Base-by-base conservation (phyloP, 2,329 filamentous ascomycete species). In the Phaeoacremonium minimum region DNA sequence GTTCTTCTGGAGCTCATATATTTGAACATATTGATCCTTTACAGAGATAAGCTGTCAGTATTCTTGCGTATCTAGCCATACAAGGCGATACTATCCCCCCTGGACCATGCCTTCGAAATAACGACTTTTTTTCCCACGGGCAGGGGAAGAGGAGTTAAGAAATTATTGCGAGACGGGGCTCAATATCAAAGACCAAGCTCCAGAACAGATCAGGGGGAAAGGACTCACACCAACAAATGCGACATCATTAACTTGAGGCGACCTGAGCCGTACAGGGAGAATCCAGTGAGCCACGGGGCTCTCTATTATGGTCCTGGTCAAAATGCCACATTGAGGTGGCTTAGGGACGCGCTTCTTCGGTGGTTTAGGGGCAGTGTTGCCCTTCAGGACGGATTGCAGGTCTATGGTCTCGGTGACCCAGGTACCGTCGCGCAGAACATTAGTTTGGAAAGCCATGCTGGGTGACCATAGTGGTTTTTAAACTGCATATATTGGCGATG, bases 261-360 rank as follows among this genome's bases (percentile, higher is more conserved):
- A 81, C 40, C 90, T 76, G 41, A 97, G 68, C 41, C 83, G 78
- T n/a, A 83, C 87, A 11, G 89, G 86, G 12, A 95, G 66, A 30
- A 96, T 83, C 67, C 77, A 85, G 52, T 83, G 83, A 38, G 84
- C 74, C 22, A 85, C 67, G 2, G 90, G 85, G 44, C 86, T 94
- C 36, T 81, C 75, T 34, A 91, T 68, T 18, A 95, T 57, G 0
- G 90, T 95, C 51, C 77, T 81, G 1, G 87, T 87, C 31, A 97
- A 69, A 19, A 97, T 54, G 4, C 88, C 93, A 41, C 82, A 75
- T 15, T 60, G 63, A 6, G 83, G 78, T 18, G 66, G 61, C 34
- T 52, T 62, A 38, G 51, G 59, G 34, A 45, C 39, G 34, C 44
- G 54, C 19, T 49, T 57, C 15, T 50, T 55, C 19, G 53, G 49